These are phyloP conservation scores for Rhizopogon salebrosus DNA, from an alignment of 768 basidiomycete genomes.

Conservation along the genomic window DNA sequence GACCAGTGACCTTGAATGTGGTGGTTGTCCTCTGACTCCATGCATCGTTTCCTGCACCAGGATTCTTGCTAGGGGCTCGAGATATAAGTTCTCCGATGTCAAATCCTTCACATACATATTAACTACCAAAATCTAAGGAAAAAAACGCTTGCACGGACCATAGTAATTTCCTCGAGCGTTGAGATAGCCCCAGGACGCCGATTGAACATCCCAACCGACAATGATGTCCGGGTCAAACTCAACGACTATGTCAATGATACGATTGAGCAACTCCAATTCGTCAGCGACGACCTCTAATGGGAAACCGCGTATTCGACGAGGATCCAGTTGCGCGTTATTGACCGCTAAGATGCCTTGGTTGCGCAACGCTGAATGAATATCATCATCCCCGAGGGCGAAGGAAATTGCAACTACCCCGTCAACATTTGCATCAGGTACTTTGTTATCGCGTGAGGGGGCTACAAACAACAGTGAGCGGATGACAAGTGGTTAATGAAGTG, in stretches of 20 bases:
- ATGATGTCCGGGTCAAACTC: constrained; percentile 89
- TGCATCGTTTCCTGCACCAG: constrained; percentile 40
- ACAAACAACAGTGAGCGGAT: neutral
- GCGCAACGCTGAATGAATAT: constrained; percentile 22
- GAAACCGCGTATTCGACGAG: constrained; percentile 37
- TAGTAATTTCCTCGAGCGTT: constrained; percentile 55
- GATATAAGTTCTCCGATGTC: constrained; percentile 71
- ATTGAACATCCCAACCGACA: constrained; percentile 89
- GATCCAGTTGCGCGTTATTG: constrained; percentile 32
- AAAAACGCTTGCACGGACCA: constrained; percentile 38
- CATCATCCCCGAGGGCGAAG: constrained; percentile 58
- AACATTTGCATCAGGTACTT: constrained; percentile 59
- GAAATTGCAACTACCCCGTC: constrained; percentile 60
- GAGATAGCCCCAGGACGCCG: constrained; percentile 87
- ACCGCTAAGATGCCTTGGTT: constrained; percentile 53
- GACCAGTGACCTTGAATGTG: constrained; percentile 77
- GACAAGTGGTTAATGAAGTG: neutral
- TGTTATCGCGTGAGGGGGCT: constrained; percentile 58
- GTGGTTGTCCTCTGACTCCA: constrained; percentile 76
- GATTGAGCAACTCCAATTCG: constrained; percentile 82
- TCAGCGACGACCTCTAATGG: constrained; percentile 48
- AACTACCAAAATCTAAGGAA: neutral
- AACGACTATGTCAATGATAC: constrained; percentile 63
- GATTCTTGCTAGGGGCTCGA: constrained; percentile 54
- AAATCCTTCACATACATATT: constrained; percentile 43